Evolutionary conservation across 73 alveolate species (phyloP), one percentile per base, ranked within the genome.

Genomic region (Paramecium bursaria): DNA sequence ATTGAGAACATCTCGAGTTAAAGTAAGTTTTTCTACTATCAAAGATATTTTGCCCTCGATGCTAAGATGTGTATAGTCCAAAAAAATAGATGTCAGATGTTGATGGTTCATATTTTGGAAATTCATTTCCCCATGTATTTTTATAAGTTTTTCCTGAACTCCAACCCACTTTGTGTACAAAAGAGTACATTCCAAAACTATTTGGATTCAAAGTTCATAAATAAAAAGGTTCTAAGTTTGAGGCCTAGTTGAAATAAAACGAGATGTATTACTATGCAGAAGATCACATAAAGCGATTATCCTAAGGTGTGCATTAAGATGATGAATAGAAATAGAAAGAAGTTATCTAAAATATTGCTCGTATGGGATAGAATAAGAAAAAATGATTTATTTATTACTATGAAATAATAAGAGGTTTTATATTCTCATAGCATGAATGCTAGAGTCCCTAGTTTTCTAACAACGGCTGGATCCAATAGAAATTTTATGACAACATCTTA

Each of bases 81-180:
- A 90, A 93, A 51, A 85, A 88, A 76, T 85, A 94, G 74, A 75
- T 86, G 54, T 86, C 91, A 39, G 98, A 93, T 89, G 90, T 95
- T 42, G 99, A 95, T 89, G 99, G 99, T 10, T 95, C 99, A 31
- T 95, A 92, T 86, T 95, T 95, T 85, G 99, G 99, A 50, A 50
- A 92, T 1, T 74, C 91, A 23, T 89, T 93, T 73, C 95, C 97
- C 26, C 90, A 87, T 51, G 22, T 87, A 14, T 87, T 87, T 30
- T 26, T 87, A 33, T 67, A 53, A 11, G 82, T 67, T 11, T 67
- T 67, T 39, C 22, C 82, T 15, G 82, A 67, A 67, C 21, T 67
- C 22, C 33, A 30, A 11, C 82, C 82, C 1, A 67, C 57, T 9
- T 33, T 19, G 21, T 47, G 60, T 25, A 57, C 30, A 14, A 67